These are phyloP conservation scores for Hymenoscyphus scutula DNA, from an alignment of 2,329 filamentous ascomycete genomes.

Conservation along the genomic window DNA sequence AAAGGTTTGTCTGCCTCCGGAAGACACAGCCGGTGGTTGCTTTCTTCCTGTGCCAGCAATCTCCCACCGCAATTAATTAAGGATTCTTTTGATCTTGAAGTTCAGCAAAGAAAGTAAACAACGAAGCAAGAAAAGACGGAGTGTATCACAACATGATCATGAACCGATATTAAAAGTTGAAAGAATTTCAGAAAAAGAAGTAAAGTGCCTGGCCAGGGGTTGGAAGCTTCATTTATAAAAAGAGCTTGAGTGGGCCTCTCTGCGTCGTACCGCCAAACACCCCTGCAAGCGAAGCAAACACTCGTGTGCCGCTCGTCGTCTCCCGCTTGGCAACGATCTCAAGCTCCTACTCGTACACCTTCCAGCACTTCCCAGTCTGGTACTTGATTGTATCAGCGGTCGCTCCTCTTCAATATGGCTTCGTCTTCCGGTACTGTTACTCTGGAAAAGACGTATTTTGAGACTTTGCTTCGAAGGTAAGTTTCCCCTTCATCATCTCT, in stretches of 20 bases:
- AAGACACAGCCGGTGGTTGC: too few species aligned
- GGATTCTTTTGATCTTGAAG: neutral
- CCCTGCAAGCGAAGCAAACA: too few species aligned
- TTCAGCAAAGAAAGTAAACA: neutral
- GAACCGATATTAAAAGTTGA: too few species aligned
- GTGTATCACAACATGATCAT: too few species aligned
- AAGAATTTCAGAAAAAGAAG: too few species aligned
- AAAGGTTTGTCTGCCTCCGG: too few species aligned
- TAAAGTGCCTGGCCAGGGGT: too few species aligned
- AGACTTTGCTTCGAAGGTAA: constrained; percentile 61
- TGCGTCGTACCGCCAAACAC: too few species aligned
- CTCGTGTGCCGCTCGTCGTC: too few species aligned
- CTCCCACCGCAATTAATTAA: neutral
- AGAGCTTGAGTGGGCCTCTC: too few species aligned
- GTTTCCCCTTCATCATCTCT: constrained; percentile 22
- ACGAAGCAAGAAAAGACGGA: neutral
- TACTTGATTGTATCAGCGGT: constrained; percentile 26
- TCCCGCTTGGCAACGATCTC: neutral
- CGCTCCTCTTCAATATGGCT: constrained; percentile 23
- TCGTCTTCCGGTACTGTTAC: constrained; percentile 50
- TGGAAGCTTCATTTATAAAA: too few species aligned
- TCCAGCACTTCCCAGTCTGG: constrained; percentile 12
- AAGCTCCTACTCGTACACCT: too few species aligned
- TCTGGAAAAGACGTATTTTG: constrained; percentile 59
- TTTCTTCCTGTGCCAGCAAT: neutral